These are phyloP conservation scores for Trichoderma gracile DNA, from an alignment of 2,329 filamentous ascomycete genomes.

Conservation along the genomic window DNA sequence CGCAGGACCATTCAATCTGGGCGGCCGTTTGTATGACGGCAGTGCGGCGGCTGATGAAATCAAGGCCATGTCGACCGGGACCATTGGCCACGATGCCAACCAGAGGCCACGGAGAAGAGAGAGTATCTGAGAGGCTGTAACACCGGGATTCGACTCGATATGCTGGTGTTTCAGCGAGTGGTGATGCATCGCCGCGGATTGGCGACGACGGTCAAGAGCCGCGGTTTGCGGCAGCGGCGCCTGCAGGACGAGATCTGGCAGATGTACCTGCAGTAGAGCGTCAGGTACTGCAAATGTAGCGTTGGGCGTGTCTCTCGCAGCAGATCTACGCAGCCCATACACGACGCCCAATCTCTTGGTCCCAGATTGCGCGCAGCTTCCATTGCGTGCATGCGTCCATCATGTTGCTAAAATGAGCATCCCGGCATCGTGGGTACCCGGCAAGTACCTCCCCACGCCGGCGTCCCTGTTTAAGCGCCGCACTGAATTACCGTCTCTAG, in stretches of 20 bases:
- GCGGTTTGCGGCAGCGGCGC: conserved; percentile 7
- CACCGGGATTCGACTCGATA: not conserved
- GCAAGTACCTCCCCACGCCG: not conserved
- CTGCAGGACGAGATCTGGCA: not conserved
- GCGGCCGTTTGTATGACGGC: not conserved
- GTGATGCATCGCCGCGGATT: conserved; percentile 4
- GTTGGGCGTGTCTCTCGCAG: too few species aligned
- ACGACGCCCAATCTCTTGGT: not conserved
- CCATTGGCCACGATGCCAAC: not conserved
- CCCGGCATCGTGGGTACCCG: not conserved
- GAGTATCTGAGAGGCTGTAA: not conserved
- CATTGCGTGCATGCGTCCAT: not conserved
- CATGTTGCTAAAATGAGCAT: not conserved
- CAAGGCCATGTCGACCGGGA: not conserved
- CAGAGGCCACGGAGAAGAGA: not conserved
- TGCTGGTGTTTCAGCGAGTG: conserved; percentile 12
- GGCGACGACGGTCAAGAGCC: not conserved
- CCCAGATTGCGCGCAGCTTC: not conserved
- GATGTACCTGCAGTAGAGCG: not conserved
- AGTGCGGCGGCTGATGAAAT: conserved; percentile 10
- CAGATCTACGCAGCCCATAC: not conserved
- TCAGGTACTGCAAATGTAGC: not conserved
- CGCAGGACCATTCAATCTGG: conserved; percentile 6
- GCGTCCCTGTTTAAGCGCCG: conserved; percentile 15
- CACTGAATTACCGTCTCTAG: not conserved